Evolutionary conservation across 2,329 filamentous ascomycete species (phyloP).

Genomic region (Fusarium duplospermum): DNA sequence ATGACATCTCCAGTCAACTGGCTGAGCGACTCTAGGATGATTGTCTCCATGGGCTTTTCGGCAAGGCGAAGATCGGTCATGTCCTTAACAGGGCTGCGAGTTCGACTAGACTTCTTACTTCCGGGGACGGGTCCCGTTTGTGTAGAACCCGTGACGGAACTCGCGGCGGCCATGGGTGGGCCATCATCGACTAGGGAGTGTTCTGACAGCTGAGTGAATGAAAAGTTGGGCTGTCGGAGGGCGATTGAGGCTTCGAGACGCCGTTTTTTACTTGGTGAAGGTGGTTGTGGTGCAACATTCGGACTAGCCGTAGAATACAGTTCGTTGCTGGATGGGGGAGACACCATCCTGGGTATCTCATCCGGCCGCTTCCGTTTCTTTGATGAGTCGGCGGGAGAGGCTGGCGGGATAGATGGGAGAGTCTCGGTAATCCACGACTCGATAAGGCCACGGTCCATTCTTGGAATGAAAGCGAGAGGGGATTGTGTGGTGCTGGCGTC

Average conservation of each 20-base stretch:
- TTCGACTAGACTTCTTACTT: neutral
- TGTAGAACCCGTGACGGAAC: neutral
- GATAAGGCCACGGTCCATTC: neutral
- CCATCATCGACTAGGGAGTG: neutral
- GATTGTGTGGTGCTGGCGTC: neutral
- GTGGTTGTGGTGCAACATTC: neutral
- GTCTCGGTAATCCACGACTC: neutral
- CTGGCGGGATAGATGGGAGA: neutral
- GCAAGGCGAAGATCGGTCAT: neutral
- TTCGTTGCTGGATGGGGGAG: neutral
- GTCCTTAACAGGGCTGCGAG: neutral
- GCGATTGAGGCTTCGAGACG: neutral
- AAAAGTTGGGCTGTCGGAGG: neutral
- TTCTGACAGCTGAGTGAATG: neutral
- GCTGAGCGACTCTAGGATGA: neutral
- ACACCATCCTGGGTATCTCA: neutral
- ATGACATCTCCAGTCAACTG: neutral
- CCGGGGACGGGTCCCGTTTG: neutral
- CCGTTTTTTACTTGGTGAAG: neutral
- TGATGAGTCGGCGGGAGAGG: neutral
- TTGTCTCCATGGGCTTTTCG: neutral
- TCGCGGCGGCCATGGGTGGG: neutral
- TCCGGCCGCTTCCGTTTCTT: neutral
- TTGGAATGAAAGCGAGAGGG: neutral
- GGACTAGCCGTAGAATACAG: neutral